Evolutionary conservation across 2,329 filamentous ascomycete genomes (phyloP).

Genomic region (Orbilia quercus): DNA sequence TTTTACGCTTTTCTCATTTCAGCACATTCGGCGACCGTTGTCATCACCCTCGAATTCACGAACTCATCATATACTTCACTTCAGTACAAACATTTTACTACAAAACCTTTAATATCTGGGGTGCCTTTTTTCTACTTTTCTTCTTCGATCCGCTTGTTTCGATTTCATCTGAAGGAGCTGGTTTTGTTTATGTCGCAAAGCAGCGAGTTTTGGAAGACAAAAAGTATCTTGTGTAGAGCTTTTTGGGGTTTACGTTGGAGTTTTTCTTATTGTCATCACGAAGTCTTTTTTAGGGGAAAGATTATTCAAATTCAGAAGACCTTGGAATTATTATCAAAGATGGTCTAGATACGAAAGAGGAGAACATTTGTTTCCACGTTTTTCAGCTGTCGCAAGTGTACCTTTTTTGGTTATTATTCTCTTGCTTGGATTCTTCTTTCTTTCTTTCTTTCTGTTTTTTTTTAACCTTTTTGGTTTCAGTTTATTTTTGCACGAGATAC

Average conservation of each 20-base stretch:
- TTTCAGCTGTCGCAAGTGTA: not conserved
- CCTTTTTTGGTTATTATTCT: not conserved
- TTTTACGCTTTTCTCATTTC: not conserved
- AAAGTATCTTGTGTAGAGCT: conserved; percentile 15
- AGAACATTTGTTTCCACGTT: not conserved
- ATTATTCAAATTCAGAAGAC: too few species aligned
- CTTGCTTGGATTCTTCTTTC: not conserved
- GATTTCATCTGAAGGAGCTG: too few species aligned
- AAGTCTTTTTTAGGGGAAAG: not conserved
- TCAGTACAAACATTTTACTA: conserved; percentile 11
- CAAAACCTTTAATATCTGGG: conserved; percentile 9
- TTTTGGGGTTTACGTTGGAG: conserved; percentile 17
- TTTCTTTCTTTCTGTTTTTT: conserved; percentile 9
- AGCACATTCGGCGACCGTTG: not conserved
- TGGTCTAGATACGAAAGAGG: too few species aligned
- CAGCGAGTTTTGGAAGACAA: conserved; percentile 15
- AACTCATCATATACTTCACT: not conserved
- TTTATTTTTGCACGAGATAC: conserved; percentile 41
- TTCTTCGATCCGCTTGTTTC: too few species aligned
- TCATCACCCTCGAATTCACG: not conserved
- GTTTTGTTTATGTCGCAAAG: not conserved
- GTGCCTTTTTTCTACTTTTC: not conserved
- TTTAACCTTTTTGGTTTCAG: too few species aligned
- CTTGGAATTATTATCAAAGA: too few species aligned
- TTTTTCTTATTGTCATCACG: conserved; percentile 11